Conservation (phyloP, 148 eudicot genomes). For the Vaccinium myrtillus region DNA sequence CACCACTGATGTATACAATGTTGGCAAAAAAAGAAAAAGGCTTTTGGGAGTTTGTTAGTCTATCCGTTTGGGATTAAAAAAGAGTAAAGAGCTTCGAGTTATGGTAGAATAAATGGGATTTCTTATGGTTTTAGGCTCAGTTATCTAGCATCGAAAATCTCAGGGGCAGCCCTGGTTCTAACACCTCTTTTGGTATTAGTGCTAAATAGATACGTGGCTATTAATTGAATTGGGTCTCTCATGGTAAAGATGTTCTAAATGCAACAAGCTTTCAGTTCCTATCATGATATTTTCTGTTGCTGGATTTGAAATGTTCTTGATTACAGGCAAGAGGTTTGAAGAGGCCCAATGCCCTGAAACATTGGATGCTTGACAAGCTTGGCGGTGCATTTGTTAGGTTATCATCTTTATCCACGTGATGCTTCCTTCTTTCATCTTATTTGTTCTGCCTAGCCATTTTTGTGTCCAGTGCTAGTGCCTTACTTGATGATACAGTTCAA, state of each 20-base stretch:
- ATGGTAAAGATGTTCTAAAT: background rate
- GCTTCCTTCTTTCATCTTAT: background rate
- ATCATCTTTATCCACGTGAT: background rate
- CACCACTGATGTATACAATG: too few relatives aligned
- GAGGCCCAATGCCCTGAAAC: slow-evolving; percentile 52
- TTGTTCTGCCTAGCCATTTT: background rate
- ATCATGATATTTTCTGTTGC: background rate
- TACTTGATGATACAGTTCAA: background rate
- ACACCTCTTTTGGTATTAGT: background rate
- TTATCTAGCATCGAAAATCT: background rate
- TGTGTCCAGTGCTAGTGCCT: background rate
- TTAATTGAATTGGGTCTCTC: background rate
- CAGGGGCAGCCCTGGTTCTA: background rate
- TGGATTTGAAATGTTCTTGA: background rate
- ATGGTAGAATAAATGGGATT: background rate
- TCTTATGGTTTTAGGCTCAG: background rate
- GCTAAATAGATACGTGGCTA: background rate
- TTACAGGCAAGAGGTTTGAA: slow-evolving; percentile 45
- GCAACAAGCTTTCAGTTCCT: background rate
- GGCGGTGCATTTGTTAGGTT: slow-evolving; percentile 54
- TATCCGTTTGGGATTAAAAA: too few relatives aligned
- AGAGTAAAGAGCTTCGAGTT: background rate
- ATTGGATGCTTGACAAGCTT: slow-evolving; percentile 55
- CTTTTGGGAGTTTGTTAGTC: too few relatives aligned
- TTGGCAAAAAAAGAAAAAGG: too few relatives aligned